Evolutionary conservation across 768 basidiomycete species (phyloP).

Genomic region (Lentinula sp.): DNA sequence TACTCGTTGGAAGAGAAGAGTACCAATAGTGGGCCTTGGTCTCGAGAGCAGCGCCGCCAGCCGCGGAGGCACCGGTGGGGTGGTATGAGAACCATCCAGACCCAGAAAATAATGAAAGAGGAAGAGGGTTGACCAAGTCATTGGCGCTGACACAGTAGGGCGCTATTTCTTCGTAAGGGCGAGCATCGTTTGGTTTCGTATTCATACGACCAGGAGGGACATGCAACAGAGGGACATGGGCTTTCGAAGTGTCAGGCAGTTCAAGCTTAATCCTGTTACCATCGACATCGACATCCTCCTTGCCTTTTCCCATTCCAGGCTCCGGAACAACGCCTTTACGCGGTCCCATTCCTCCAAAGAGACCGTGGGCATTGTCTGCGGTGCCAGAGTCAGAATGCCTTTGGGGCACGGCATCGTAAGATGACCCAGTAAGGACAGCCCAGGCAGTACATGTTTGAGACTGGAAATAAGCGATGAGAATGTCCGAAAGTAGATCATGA

Average conservation of each 20-base stretch:
- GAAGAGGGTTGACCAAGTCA: slow-evolving; percentile 95
- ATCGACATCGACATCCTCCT: slow-evolving; percentile 25
- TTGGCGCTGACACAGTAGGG: slow-evolving; percentile 97
- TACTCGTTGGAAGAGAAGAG: slow-evolving; percentile 78
- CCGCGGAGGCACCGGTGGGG: slow-evolving; percentile 41
- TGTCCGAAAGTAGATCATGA: slow-evolving; percentile 85
- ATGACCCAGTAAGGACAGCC: slow-evolving; percentile 62
- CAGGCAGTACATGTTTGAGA: slow-evolving; percentile 84
- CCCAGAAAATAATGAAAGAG: slow-evolving; percentile 89
- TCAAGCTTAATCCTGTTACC: slow-evolving; percentile 19
- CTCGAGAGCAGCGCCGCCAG: slow-evolving; percentile 38
- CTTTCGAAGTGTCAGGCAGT: slow-evolving; percentile 18
- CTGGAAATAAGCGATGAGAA: slow-evolving; percentile 89
- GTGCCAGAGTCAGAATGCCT: slow-evolving; percentile 30
- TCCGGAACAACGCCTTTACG: slow-evolving; percentile 68
- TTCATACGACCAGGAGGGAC: slow-evolving; percentile 75
- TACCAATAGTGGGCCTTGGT: slow-evolving; percentile 86
- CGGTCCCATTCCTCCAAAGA: slow-evolving; percentile 83
- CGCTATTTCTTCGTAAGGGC: slow-evolving; percentile 75
- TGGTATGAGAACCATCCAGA: slow-evolving; percentile 86
- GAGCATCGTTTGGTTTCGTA: slow-evolving; percentile 46
- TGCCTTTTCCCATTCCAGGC: slow-evolving; percentile 24
- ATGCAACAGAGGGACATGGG: slow-evolving; percentile 31
- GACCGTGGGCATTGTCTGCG: slow-evolving; percentile 44
- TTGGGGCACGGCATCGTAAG: slow-evolving; percentile 52